These are phyloP conservation scores for Boechera stricta DNA, from an alignment of 345 rosid genomes.

Conservation along the genomic window DNA sequence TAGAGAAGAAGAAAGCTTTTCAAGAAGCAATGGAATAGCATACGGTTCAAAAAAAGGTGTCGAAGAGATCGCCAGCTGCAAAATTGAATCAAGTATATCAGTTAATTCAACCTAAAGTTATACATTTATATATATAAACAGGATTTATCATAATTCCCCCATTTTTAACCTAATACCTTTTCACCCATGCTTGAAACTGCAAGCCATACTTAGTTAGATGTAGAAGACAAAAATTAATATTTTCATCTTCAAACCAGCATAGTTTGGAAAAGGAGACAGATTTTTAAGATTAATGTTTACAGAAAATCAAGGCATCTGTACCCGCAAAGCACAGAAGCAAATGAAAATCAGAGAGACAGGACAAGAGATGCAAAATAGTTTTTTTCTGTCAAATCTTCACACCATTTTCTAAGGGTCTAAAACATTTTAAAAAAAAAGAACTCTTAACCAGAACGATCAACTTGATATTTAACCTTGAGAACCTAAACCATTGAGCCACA, in stretches of 20 bases:
- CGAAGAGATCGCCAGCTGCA: constrained; percentile 77
- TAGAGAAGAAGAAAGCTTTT: constrained; percentile 89
- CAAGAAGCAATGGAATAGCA: constrained; percentile 84
- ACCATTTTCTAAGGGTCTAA: not conserved
- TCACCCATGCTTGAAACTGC: constrained; percentile 19
- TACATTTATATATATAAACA: not conserved
- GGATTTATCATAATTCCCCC: not conserved
- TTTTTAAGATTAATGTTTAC: not conserved
- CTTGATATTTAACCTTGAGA: not conserved
- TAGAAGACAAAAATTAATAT: not conserved
- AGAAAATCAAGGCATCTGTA: not conserved
- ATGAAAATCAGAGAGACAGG: not conserved
- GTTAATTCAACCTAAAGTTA: not conserved
- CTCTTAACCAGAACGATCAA: not conserved
- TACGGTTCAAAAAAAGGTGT: constrained; percentile 90
- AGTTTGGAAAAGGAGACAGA: not conserved
- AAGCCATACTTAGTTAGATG: not conserved
- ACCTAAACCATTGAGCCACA: not conserved
- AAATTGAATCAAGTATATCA: constrained; percentile 36
- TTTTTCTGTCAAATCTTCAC: constrained; percentile 1
- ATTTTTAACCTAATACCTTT: constrained; percentile 4
- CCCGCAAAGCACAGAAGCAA: constrained; percentile 3
- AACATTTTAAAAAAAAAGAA: not conserved
- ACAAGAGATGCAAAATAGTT: not conserved
- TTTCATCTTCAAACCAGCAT: constrained; percentile 7